These are phyloP conservation scores for Olyra latifolia DNA, from an alignment of 176 grass and related monocot genomes.

Conservation along the genomic window DNA sequence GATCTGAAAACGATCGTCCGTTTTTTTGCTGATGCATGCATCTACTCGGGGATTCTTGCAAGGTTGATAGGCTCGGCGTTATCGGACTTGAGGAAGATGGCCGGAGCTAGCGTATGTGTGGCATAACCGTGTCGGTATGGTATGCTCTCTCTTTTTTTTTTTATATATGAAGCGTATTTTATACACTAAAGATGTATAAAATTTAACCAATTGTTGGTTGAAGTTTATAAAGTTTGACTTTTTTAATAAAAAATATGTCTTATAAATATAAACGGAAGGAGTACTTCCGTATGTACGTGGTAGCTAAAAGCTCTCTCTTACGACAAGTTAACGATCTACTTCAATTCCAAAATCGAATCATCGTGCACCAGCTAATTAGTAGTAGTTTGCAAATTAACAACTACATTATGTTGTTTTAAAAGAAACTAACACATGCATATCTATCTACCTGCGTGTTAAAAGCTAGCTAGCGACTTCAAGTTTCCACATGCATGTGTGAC, in stretches of 20 bases:
- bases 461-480: no score
- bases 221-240: no score
- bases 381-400: not conserved
- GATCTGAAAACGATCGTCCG: not conserved
- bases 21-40: not conserved
- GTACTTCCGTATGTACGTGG: no score
- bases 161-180: no score
- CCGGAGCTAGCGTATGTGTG: not conserved
- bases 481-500: no score
- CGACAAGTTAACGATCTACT: not conserved
- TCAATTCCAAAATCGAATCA: not conserved
- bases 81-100: not conserved
- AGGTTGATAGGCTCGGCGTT: not conserved
- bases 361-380: not conserved
- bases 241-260: no score
- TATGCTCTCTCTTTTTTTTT: no score
- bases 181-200: no score
- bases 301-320: not conserved
- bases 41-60: not conserved
- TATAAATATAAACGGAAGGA: no score
- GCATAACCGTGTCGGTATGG: not conserved
- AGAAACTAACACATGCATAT: not conserved
- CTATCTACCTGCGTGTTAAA: not conserved
- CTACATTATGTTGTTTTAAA: not conserved
- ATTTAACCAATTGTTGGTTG: no score